These are phyloP conservation scores for Lactarius sp. DNA, from an alignment of 768 basidiomycete species.

Conservation along the genomic window DNA sequence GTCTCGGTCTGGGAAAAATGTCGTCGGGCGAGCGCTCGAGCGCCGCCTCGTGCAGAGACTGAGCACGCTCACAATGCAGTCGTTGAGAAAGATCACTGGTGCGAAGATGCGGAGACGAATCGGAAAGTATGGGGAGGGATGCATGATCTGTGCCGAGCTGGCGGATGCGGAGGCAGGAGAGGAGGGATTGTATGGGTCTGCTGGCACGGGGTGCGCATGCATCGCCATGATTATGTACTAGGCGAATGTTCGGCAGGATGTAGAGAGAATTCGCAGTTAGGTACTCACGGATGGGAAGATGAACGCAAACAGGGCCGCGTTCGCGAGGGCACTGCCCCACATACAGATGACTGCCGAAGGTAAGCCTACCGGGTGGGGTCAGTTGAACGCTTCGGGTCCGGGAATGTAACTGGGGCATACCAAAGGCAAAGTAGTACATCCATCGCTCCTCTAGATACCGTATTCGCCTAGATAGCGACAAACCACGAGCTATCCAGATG, in stretches of 20 bases:
- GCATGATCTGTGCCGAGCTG: constrained; percentile 36
- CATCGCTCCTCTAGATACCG: constrained; percentile 81
- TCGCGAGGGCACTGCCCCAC: constrained; percentile 69
- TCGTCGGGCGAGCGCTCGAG: constrained; percentile 13
- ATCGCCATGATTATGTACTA: constrained; percentile 85
- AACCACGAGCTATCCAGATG: constrained; percentile 70
- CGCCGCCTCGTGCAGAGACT: constrained; percentile 44
- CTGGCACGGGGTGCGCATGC: constrained; percentile 66
- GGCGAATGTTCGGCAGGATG: constrained; percentile 1
- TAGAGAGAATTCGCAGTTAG: background rate
- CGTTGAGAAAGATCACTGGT: constrained; percentile 69
- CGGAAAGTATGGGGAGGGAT: constrained; percentile 75
- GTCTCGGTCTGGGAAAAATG: constrained; percentile 24
- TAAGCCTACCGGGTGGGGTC: constrained; percentile 48
- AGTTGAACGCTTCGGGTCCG: background rate
- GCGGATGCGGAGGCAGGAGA: constrained; percentile 18
- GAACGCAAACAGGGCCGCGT: constrained; percentile 78
- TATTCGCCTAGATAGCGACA: constrained; percentile 63
- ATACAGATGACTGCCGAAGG: constrained; percentile 70
- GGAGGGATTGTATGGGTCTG: constrained; percentile 67
- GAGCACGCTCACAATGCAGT: constrained; percentile 57
- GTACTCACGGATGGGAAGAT: constrained; percentile 68
- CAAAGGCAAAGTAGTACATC: constrained; percentile 86
- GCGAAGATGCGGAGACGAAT: constrained; percentile 79
- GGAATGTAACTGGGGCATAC: constrained; percentile 34